phyloP scores from a whole-genome alignment of 148 eudicot species.

The Polygonum aviculare region DNA sequence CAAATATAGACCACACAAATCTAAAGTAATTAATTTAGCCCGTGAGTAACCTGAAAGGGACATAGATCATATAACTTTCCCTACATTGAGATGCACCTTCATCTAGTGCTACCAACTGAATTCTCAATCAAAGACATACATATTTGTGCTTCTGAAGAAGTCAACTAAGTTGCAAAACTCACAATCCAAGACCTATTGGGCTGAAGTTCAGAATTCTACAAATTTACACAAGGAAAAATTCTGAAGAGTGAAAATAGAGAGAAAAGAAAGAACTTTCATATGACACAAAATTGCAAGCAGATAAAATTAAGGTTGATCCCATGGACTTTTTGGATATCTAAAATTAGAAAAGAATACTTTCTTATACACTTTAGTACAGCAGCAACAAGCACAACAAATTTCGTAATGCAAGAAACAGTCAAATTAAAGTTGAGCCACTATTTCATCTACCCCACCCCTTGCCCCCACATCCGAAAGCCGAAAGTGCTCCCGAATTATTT shows the following conservation, averaged over 20 bases:
- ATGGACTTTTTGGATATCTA: neutral
- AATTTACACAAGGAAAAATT: neutral
- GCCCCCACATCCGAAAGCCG: neutral
- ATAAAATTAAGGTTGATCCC: neutral
- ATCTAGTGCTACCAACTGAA: neutral
- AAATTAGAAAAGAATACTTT: neutral
- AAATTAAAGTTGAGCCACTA: neutral
- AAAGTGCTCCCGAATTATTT: neutral
- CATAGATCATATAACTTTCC: neutral
- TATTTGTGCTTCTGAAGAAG: neutral
- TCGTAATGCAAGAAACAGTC: neutral
- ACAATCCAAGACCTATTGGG: neutral
- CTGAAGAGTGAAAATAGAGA: neutral
- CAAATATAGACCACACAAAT: neutral
- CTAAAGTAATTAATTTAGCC: neutral
- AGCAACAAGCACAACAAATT: neutral
- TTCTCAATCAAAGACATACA: neutral
- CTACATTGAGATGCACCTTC: neutral
- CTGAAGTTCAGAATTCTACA: neutral
- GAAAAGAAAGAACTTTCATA: neutral
- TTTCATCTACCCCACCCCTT: neutral
- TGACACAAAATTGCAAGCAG: neutral
- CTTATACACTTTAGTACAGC: neutral
- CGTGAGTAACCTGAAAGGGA: neutral
- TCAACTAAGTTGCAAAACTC: neutral